Evolutionary conservation across 2,329 filamentous ascomycete species (phyloP).

Genomic region (Neofusicoccum parvum): DNA sequence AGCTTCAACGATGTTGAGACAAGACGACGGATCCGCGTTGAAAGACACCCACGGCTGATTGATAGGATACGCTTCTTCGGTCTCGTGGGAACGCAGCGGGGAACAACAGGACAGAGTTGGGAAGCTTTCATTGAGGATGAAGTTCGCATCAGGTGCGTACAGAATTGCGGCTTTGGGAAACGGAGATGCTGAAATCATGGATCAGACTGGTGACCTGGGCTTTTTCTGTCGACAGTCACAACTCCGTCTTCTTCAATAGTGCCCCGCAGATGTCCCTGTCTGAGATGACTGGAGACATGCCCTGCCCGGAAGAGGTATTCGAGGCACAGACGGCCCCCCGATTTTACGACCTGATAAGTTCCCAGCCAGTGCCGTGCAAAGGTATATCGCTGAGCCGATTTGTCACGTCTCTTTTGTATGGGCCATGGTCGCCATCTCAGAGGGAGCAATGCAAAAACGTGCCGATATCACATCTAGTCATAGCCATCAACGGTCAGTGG

Average conservation of each 20-base stretch:
- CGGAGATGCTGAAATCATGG: neutral
- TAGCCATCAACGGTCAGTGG: no score
- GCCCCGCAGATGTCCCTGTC: neutral
- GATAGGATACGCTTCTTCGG: constrained; percentile 8
- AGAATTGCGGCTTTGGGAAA: neutral
- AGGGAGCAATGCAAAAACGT: no score
- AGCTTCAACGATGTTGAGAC: constrained; percentile 6
- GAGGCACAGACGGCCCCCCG: neutral
- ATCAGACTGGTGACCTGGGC: neutral
- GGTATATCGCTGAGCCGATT: no score
- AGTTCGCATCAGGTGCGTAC: neutral
- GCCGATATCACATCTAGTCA: no score
- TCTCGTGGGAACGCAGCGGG: constrained; percentile 6
- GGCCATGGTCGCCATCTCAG: no score
- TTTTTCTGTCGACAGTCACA: neutral
- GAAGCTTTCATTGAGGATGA: neutral
- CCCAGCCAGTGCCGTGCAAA: no score
- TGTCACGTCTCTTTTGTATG: no score
- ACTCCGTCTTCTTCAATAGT: neutral
- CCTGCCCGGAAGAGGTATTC: neutral
- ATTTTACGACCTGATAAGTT: no score
- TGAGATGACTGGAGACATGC: neutral
- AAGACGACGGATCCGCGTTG: constrained; percentile 2
- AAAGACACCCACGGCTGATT: constrained; percentile 13
- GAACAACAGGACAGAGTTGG: neutral